phyloP scores from a whole-genome alignment of 441 rosid species.

The Pelargonium citronellum region DNA sequence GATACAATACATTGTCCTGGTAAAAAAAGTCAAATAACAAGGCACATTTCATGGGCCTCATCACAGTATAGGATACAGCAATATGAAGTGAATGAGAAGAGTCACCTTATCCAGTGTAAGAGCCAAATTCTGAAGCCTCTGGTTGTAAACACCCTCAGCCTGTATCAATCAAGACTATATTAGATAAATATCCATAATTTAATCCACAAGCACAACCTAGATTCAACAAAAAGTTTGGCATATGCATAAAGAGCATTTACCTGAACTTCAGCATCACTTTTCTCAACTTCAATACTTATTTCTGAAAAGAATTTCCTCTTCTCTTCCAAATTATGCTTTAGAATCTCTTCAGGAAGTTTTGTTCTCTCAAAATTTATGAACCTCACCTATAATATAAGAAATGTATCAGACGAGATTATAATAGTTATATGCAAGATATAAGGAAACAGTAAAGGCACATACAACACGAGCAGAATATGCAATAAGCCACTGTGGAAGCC shows the following conservation, averaged over 20 bases:
- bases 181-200: conserved; percentile 18
- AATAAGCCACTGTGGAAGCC: conserved; percentile 91
- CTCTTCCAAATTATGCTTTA: conserved; percentile 90
- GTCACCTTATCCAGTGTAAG: conserved; percentile 95
- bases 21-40: too few species aligned
- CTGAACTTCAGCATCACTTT: conserved; percentile 99
- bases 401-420: conserved; percentile 2
- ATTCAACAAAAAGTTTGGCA: neutral
- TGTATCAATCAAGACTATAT: conserved; percentile 30
- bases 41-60: too few species aligned
- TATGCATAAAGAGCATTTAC: conserved; percentile 32
- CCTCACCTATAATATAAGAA: conserved; percentile 55
- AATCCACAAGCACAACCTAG: conserved; percentile 20
- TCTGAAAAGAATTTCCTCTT: conserved; percentile 79
- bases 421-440: conserved; percentile 5
- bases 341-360: conserved; percentile 89
- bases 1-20: too few species aligned
- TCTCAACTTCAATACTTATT: conserved; percentile 74
- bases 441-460: conserved; percentile 26
- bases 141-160: conserved; percentile 99
- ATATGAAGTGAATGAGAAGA: conserved; percentile 12
- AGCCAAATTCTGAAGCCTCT: conserved; percentile 99
- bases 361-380: conserved; percentile 93
- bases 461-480: conserved; percentile 97
- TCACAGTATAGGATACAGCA: neutral